Conservation (phyloP, 768 basidiomycete species). For the Leucocoprinus leucothites region DNA sequence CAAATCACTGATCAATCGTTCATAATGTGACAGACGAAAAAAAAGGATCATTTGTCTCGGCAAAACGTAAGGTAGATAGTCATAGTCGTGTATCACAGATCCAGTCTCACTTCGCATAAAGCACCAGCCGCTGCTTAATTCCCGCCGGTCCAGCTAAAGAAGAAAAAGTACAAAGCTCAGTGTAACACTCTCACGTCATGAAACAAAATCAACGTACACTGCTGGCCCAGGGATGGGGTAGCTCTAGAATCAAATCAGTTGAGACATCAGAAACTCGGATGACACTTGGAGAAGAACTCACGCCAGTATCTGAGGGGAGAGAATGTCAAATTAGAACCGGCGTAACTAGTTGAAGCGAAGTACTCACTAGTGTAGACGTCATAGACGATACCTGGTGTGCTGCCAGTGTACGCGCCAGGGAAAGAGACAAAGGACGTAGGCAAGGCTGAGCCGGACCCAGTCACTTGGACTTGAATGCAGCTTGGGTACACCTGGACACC, state of each 20-base stretch:
- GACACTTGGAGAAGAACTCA: background rate
- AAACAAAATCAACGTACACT: constrained; percentile 25
- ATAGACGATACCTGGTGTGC: constrained; percentile 30
- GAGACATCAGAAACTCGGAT: background rate
- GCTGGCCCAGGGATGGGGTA: constrained; percentile 42
- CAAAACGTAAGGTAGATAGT: too few relatives aligned
- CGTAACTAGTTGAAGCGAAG: background rate
- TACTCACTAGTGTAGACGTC: constrained; percentile 31
- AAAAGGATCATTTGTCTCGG: background rate
- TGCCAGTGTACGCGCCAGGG: constrained; percentile 38
- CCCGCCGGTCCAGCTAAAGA: constrained; percentile 17
- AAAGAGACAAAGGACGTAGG: constrained; percentile 44
- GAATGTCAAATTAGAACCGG: background rate
- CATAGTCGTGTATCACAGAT: background rate
- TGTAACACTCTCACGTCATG: background rate
- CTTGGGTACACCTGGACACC: constrained; percentile 41
- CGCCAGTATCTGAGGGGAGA: constrained; percentile 7
- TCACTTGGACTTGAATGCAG: constrained; percentile 42
- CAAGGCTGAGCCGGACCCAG: constrained; percentile 39
- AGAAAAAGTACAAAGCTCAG: background rate
- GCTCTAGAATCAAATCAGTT: constrained; percentile 12
- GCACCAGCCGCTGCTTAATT: background rate
- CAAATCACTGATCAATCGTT: too few relatives aligned
- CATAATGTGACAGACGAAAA: too few relatives aligned
- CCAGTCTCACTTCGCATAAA: too few relatives aligned